Evolutionary conservation across 805 yeast species (phyloP), one percentile per base, ranked within the genome.

Genomic region (Dipodascus albidus): DNA sequence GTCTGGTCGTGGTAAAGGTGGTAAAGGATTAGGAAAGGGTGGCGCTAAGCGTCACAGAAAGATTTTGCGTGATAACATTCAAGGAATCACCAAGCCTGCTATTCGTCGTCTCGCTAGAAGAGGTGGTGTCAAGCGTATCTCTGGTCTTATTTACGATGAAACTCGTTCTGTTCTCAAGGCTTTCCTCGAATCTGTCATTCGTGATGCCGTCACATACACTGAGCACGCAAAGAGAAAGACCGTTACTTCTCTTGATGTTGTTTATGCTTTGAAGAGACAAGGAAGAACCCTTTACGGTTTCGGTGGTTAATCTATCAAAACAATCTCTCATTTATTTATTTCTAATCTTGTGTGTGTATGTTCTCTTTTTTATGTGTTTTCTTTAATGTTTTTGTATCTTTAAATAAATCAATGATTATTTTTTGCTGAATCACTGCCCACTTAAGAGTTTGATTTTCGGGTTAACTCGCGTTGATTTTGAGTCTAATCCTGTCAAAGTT

Each of bases 211-310:
- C 68, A 88, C 96, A 68, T 91, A 91, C 82, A 91, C 98, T 64
- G 98, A 91, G 79, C 97, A 91, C 84, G 98, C 98, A 68, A 91
- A 91, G 91, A 88, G 98, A 84, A 91, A 91, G 88, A 91, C 98
- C 63, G 98, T 91, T 68, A 91, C 98, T 65, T 89, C 98, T 59
- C 82, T 91, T 71, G 98, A 91, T 74, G 98, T 91, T 65, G 97
- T 91, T 69, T 91, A 91, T 75, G 98, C 98, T 67, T 85, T 91
- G 79, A 91, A 91, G 91, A 89, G 98, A 84, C 97, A 91, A 81
- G 99, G 99, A 72, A 87, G 97, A 80, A 91, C 98, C 78, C 84
- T 91, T 75, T 91, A 91, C 74, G 98, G 98, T 89, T 91, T 90
- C 86, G 97, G 97, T 81, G 96, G 96, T 84, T 91, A 84, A 81